A percentile compares a stretch with the other conserved stretches of the same genome.
Conservation (phyloP, 495 filamentous ascomycete species). For the Corynascus novoguineensis region DNA sequence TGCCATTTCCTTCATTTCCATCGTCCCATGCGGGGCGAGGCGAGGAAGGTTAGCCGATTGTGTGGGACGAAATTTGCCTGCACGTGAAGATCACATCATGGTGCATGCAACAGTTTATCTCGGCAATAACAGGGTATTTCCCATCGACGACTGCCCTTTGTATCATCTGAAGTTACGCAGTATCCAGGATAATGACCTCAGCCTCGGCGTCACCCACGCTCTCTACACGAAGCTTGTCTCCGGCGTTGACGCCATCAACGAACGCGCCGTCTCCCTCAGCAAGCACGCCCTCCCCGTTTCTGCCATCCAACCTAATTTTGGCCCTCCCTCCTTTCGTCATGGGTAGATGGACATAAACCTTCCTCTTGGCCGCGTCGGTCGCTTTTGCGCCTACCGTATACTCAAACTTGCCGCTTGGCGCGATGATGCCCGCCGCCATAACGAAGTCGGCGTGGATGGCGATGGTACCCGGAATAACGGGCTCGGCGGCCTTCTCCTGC, state of each 20-base stretch:
- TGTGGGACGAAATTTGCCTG: neutral
- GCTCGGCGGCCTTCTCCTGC: conserved; percentile 54
- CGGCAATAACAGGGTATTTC: too few species aligned
- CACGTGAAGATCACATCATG: too few species aligned
- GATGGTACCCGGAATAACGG: conserved; percentile 56
- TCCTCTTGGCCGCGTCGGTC: conserved; percentile 50
- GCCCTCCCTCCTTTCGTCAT: conserved; percentile 68
- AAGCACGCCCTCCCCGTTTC: conserved; percentile 60
- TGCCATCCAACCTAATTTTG: conserved; percentile 56
- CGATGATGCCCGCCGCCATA: conserved; percentile 67
- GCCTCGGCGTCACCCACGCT: conserved; percentile 62
- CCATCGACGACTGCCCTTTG: too few species aligned
- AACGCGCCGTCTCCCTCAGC: conserved; percentile 72
- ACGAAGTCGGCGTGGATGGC: conserved; percentile 75
- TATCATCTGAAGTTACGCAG: too few species aligned
- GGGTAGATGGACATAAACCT: conserved; percentile 70
- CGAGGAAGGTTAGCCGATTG: conserved; percentile 16
- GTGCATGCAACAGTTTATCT: too few species aligned
- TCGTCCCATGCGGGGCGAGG: conserved; percentile 22
- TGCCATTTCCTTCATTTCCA: conserved; percentile 21
- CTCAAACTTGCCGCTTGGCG: conserved; percentile 48
- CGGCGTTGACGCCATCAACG: conserved; percentile 50
- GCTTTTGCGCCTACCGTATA: conserved; percentile 56
- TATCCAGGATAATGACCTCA: conserved; percentile 62
- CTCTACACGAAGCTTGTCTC: conserved; percentile 56